These are phyloP conservation scores for Hypoxylon sp. DNA, from an alignment of 2,329 filamentous ascomycete genomes.

Conservation along the genomic window DNA sequence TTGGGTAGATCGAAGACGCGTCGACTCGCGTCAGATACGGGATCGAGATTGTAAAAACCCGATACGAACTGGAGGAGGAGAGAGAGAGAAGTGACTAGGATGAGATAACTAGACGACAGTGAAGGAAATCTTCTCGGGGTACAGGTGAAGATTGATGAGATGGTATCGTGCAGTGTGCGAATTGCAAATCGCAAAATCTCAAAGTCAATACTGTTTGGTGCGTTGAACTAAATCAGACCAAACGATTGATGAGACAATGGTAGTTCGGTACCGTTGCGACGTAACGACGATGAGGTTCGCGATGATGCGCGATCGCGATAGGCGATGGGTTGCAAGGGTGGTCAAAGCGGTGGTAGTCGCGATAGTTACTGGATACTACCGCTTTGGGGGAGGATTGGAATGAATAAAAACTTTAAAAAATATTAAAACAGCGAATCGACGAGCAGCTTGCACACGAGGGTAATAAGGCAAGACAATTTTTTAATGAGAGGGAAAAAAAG, in stretches of 20 bases:
- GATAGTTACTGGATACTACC: conserved; percentile 45
- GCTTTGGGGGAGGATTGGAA: conserved; percentile 50
- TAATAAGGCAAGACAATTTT: conserved; percentile 33
- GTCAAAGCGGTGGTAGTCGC: conserved; percentile 43
- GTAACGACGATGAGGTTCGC: conserved; percentile 39
- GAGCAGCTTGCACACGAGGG: conserved; percentile 35
- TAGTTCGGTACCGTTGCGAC: conserved; percentile 26
- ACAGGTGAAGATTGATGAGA: conserved; percentile 18
- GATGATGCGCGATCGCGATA: conserved; percentile 39
- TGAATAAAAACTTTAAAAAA: conserved; percentile 46
- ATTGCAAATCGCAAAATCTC: conserved; percentile 4
- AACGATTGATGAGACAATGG: conserved; percentile 33
- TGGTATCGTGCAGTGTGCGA: conserved; percentile 24
- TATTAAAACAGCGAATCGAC: conserved; percentile 42
- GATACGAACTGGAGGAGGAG: not conserved
- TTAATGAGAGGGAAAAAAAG: conserved; percentile 40
- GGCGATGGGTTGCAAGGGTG: conserved; percentile 37
- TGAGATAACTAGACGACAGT: conserved; percentile 8
- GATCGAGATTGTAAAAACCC: conserved; percentile 16
- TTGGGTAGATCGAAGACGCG: conserved; percentile 25
- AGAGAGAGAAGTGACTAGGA: not conserved
- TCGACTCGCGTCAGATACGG: conserved; percentile 28
- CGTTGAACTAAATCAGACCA: conserved; percentile 50
- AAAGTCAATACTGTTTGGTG: conserved; percentile 42
- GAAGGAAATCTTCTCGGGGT: conserved; percentile 4